Conservation (phyloP, 768 basidiomycete genomes). For the Myochromella boudieri region DNA sequence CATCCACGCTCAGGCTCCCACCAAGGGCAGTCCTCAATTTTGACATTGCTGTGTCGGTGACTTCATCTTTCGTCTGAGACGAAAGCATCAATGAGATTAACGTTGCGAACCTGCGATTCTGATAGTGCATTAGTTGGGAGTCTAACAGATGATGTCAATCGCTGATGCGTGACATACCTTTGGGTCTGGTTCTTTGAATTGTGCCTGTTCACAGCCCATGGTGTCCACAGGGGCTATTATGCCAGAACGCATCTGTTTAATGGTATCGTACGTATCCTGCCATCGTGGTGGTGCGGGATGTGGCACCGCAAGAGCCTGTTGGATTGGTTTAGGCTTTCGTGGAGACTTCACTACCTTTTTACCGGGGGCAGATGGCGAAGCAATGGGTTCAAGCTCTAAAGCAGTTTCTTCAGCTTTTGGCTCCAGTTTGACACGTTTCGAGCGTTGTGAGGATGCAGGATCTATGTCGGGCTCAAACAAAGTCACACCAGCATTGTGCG, state of each 20-base stretch:
- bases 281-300: constrained; percentile 70
- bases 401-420: constrained; percentile 12
- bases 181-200: constrained; percentile 60
- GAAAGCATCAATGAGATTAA: constrained; percentile 94
- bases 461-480: constrained; percentile 32
- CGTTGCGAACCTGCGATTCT: constrained; percentile 83
- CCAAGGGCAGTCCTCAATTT: constrained; percentile 75
- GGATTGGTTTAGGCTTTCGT: constrained; percentile 57
- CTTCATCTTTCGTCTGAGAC: constrained; percentile 93
- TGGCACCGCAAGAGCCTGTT: constrained; percentile 51
- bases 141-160: background rate
- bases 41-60: constrained; percentile 75
- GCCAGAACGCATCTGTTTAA: constrained; percentile 72
- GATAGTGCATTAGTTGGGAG: constrained; percentile 4
- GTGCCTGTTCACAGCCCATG: constrained; percentile 83
- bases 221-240: constrained; percentile 88
- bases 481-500: constrained; percentile 43
- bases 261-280: constrained; percentile 68
- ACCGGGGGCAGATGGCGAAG: constrained; percentile 15
- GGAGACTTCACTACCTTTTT: constrained; percentile 30
- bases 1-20: constrained; percentile 76
- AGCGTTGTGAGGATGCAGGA: constrained; percentile 20
- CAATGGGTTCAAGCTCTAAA: constrained; percentile 1
- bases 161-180: constrained; percentile 42
- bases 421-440: constrained; percentile 32